Evolutionary conservation across 83 land plant genomes (phyloP).

Genomic region (Thuja plicata): DNA sequence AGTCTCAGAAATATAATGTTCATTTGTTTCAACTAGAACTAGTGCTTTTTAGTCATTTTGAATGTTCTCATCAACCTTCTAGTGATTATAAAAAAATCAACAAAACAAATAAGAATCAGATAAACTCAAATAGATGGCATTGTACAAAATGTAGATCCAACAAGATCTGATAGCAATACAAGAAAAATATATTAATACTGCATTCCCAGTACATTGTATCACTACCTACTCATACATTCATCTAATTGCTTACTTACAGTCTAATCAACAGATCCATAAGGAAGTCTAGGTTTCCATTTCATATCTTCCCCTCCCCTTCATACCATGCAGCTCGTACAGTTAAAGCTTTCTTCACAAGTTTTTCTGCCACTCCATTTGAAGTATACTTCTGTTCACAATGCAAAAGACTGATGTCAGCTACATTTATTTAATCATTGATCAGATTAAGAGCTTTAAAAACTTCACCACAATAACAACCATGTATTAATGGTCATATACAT

Average conservation of each 20-base stretch:
- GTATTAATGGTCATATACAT: too few relatives aligned
- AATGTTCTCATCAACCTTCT: constrained; percentile 2
- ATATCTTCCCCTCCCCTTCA: constrained; percentile 17
- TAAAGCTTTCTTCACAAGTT: constrained; percentile 22
- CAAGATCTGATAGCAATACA: neutral
- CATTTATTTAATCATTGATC: neutral
- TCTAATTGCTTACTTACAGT: constrained; percentile 12
- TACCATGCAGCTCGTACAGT: constrained; percentile 16
- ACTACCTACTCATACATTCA: neutral
- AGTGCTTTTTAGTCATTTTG: constrained; percentile 13
- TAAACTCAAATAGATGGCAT: neutral
- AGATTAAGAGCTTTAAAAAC: neutral
- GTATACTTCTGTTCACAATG: constrained; percentile 23
- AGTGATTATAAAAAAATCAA: neutral
- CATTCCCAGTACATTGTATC: neutral
- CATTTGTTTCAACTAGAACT: neutral
- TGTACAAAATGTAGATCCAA: neutral
- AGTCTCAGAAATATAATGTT: neutral
- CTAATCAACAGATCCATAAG: constrained; percentile 16
- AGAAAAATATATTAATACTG: neutral
- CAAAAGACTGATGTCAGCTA: neutral
- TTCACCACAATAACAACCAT: neutral
- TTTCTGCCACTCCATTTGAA: constrained; percentile 32
- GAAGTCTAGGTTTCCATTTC: constrained; percentile 15
- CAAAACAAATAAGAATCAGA: neutral